Percentiles rank a stretch among this genome's conserved stretches.
These are phyloP conservation scores for Candida incommunis DNA, from an alignment of 805 yeast genomes.

Conservation along the genomic window DNA sequence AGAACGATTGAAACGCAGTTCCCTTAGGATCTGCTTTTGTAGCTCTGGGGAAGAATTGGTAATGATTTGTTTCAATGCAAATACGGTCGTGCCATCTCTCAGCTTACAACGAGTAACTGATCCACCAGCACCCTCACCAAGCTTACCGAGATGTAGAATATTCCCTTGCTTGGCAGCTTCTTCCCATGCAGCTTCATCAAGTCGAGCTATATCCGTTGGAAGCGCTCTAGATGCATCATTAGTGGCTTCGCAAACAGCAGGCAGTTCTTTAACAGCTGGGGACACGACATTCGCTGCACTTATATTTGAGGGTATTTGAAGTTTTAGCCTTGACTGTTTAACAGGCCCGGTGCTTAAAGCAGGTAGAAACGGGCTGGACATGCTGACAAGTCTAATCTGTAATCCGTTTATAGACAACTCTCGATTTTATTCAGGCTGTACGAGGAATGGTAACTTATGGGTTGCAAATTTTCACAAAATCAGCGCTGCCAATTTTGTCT, in stretches of 20 bases:
- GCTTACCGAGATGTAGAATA: conserved; percentile 50
- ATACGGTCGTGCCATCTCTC: conserved; percentile 42
- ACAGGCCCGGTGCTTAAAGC: conserved; percentile 2
- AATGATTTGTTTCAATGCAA: conserved; percentile 70
- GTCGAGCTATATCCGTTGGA: conserved; percentile 20
- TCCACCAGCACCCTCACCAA: conserved; percentile 96
- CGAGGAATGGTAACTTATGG: too few species aligned
- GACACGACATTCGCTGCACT: neutral
- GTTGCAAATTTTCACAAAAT: too few species aligned
- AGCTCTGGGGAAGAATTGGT: conserved; percentile 73
- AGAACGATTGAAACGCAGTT: conserved; percentile 71
- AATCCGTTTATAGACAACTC: too few species aligned
- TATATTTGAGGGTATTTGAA: neutral
- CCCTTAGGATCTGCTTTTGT: conserved; percentile 83
- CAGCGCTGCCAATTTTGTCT: too few species aligned
- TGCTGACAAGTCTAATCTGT: too few species aligned
- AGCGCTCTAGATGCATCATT: neutral
- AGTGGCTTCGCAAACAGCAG: neutral
- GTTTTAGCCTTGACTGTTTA: conserved; percentile 3
- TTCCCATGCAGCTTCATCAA: conserved; percentile 70
- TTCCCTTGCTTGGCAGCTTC: conserved; percentile 39
- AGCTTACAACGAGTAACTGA: conserved; percentile 69
- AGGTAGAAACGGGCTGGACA: neutral
- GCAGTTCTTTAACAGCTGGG: neutral
- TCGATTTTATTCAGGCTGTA: too few species aligned